phyloP scores from a whole-genome alignment of 495 filamentous ascomycete genomes.

The Xylaria venustula region DNA sequence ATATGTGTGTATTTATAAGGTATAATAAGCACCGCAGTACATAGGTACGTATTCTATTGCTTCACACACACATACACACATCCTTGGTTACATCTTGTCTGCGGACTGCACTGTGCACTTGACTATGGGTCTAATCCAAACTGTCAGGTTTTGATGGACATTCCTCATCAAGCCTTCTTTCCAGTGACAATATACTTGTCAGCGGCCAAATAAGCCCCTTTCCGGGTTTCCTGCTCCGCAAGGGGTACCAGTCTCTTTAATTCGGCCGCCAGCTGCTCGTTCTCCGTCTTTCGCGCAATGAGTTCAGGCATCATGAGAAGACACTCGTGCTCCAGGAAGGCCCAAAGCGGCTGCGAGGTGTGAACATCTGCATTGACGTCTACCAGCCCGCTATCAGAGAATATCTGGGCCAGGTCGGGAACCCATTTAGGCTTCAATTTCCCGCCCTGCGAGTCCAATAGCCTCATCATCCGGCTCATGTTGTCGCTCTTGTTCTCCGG shows the following conservation, averaged over 20 bases:
- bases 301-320: constrained; percentile 11
- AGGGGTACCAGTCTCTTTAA: constrained; percentile 10
- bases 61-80: no score
- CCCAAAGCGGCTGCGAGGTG: not conserved
- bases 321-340: constrained; percentile 5
- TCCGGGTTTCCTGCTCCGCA: constrained; percentile 6
- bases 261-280: constrained; percentile 10
- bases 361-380: constrained; percentile 5
- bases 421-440: constrained; percentile 10
- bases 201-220: constrained; percentile 11
- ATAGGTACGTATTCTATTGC: no score
- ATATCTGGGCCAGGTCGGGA: not conserved
- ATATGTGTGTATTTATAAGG: no score
- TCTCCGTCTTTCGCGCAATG: constrained; percentile 15
- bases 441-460: not conserved
- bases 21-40: no score
- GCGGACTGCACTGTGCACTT: no score
- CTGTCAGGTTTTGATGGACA: no score
- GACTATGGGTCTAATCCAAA: no score
- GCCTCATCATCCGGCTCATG: not conserved
- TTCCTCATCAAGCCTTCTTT: constrained; percentile 5
- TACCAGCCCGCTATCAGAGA: constrained; percentile 5
- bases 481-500: constrained; percentile 10
- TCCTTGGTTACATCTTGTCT: no score
- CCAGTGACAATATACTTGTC: not conserved